A percentile compares a stretch with the other conserved stretches of the same genome.
phyloP scores from a whole-genome alignment of 176 grass and related monocot species.

The Neostapfia colusana region DNA sequence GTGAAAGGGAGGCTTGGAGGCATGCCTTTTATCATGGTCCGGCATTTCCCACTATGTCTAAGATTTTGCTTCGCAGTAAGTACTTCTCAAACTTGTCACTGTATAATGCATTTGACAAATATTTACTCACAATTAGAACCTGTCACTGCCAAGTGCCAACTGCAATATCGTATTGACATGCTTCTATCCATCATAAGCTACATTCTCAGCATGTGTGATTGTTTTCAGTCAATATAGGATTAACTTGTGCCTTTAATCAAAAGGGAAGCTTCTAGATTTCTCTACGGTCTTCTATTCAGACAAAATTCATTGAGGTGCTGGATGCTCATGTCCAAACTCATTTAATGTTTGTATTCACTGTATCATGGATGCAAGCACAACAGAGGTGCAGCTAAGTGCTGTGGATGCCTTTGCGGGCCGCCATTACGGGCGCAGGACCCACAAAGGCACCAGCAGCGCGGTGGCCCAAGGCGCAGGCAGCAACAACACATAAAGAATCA shows the following conservation, averaged over 20 bases:
- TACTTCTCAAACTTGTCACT: constrained; percentile 5
- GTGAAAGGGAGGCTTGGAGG: constrained; percentile 57
- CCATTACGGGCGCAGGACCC: no score
- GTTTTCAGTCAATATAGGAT: not conserved
- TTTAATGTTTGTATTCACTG: constrained; percentile 5
- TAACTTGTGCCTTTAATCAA: constrained; percentile 4
- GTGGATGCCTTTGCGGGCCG: no score
- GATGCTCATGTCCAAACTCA: constrained; percentile 9
- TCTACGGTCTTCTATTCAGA: not conserved
- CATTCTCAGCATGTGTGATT: not conserved
- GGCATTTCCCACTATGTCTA: constrained; percentile 77
- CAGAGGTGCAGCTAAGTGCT: no score
- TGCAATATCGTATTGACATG: constrained; percentile 10
- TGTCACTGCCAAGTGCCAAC: not conserved
- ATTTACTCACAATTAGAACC: constrained; percentile 1
- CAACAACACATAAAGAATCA: no score
- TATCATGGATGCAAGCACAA: not conserved
- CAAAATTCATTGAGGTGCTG: constrained; percentile 1
- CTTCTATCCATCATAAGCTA: not conserved
- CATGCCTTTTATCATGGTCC: constrained; percentile 66
- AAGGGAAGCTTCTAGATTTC: not conserved
- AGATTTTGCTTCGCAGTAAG: constrained; percentile 76
- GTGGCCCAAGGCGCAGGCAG: no score
- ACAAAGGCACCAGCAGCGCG: no score
- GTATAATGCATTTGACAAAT: not conserved